Base-by-base conservation (phyloP, 139 green algal genomes). In the Micractinium sp. region DNA sequence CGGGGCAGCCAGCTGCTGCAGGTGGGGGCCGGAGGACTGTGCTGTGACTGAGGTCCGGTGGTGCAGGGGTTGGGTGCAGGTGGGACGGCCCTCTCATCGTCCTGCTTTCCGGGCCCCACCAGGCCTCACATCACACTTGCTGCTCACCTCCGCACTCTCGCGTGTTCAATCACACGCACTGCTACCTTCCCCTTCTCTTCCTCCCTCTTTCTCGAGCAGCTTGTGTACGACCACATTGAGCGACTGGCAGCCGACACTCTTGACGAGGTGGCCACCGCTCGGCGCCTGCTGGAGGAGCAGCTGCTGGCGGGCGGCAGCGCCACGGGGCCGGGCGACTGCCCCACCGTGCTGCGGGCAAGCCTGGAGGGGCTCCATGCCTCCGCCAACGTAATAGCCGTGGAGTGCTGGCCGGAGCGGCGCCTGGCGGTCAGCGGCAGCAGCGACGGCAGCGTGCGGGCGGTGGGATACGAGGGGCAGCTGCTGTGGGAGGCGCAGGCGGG, bases 1-100 rank as follows among this genome's bases (percentile, higher is more conserved):
- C 82, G 79, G 5, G 93, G 93, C 3, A 93, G 90, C 0, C 85
- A 93, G 27, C 84, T 96, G 33, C 92, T 96, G 82, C 85, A 95
- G 91, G 92, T 53, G 33, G 15, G n/a, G 74, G 33, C 12, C 63
- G 20, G 12, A 71, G 63, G 20, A 27, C 47, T 56, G 47, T 56
- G 47, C 7, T 56, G 47, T 56, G 47, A 56, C 47, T 56, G 23
- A 73, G 63, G 22, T 35, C 31, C 29, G 12, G 27, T 76, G 69
- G 27, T 76, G 29, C 27, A 33, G 69, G 13, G 29, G 27, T 74
- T 15, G 69, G 27, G 16, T 76, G 69, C 22, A 12, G 5, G 67
- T n/a, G 3, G 27, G 27, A 35, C 63, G 20, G 63, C 63, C 63
- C 63, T 25, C n/a, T n/a, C n/a, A n/a, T 71, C 63, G 63, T 12